Base-by-base conservation (phyloP, 164 flowering plant species). In the Amborella trichopoda region DNA sequence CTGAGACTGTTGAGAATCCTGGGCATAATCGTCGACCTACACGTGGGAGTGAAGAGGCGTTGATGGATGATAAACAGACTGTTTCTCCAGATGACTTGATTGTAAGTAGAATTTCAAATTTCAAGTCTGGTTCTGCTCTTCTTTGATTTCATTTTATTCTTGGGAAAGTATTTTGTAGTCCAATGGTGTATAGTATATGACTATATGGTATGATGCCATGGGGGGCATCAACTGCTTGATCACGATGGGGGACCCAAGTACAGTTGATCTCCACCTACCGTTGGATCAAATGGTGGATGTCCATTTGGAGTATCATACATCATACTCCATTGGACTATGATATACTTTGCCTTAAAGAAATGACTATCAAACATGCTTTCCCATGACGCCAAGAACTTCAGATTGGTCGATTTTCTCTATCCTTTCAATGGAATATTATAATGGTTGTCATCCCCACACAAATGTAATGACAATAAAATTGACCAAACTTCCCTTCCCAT, bases 11-110 rank as follows among this genome's bases (percentile, higher is more conserved):
- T 18, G 99, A 93, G 61, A 80, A 65, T 48, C 83, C 86, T 40
- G 83, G 83, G 34, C 99, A 88, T 54, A 63, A 72, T n/a, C 94
- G 91, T n/a, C 74, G 94, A 26, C 38, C 91, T 34, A 87, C 96
- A 54, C 94, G 99, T 49, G 98, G 85, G 44, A 77, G 91, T 65
- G 96, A 93, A 65, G 99, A 87, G 28, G 81, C 74, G 1, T 60
- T 77, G 53, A 62, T 61, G 28, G 95, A 84, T 44, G 99, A 93
- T 14, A 74, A 75, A 40, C 86, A 78, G 56, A 49, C 71, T 26
- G 74, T 82, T 6, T 85, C 99, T 12, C 95, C 95, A 14, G 99
- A 88, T 75, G 99, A 93, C 55, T 62, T 93, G 28, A 79, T 93
- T 58, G 99, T 93, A 68, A 82, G 96, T 26, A 38, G 16, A 9